Evolutionary conservation across 352 stramenopile genomes (phyloP).

Genomic region (Phytophthora ramorum): DNA sequence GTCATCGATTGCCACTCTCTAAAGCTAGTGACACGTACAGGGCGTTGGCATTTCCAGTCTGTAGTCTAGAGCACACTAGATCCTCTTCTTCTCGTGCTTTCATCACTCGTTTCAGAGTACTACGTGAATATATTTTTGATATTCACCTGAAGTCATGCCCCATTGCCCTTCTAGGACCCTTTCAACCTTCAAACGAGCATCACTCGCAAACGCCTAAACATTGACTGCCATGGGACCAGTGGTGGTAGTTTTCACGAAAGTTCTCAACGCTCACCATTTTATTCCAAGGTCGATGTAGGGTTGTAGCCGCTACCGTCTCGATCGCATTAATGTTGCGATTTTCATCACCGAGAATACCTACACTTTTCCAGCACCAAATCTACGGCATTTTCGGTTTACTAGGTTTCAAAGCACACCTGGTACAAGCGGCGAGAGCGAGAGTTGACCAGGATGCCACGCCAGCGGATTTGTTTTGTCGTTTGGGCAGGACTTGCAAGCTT

Average conservation of each 20-base stretch:
- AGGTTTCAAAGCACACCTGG: not conserved
- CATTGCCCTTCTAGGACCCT: not conserved
- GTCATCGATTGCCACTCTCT: slow-evolving; percentile 45
- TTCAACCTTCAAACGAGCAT: not conserved
- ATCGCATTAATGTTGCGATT: slow-evolving; percentile 12
- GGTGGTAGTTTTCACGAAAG: slow-evolving; percentile 7
- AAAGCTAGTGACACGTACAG: slow-evolving; percentile 7
- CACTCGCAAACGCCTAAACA: too few relatives aligned
- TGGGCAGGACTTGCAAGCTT: slow-evolving; percentile 12
- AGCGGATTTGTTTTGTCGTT: slow-evolving; percentile 1
- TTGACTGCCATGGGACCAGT: too few relatives aligned
- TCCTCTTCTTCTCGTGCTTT: slow-evolving; percentile 8
- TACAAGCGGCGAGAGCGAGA: not conserved
- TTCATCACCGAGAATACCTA: slow-evolving; percentile 3
- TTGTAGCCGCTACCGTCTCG: slow-evolving; percentile 2
- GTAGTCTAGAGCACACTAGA: slow-evolving; percentile 13
- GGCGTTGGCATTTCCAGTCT: not conserved
- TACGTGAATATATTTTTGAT: slow-evolving; percentile 26
- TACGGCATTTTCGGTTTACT: slow-evolving; percentile 6
- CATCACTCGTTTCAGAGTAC: slow-evolving; percentile 30
- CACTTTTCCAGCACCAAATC: not conserved
- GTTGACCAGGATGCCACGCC: slow-evolving; percentile 4
- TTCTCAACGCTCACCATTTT: slow-evolving; percentile 24
- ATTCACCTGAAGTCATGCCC: slow-evolving; percentile 3
- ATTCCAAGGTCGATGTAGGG: slow-evolving; percentile 2